Evolutionary conservation across 129 eudicot genomes (phyloP).

Genomic region (Gnaphalium uliginosum): DNA sequence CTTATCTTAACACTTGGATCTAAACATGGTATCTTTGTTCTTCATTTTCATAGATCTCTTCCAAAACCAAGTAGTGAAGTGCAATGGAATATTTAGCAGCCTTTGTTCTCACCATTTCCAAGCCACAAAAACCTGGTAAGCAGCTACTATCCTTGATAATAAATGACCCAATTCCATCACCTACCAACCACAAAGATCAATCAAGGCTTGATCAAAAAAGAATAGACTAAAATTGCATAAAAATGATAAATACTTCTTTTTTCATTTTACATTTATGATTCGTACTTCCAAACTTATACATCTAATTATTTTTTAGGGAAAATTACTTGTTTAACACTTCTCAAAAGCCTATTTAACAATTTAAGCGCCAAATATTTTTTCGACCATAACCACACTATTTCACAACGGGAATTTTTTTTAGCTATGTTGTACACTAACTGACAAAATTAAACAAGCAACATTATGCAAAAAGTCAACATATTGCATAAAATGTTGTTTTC

Average conservation of each 20-base stretch:
- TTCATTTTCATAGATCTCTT: slow-evolving; percentile 23
- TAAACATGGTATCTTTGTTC: slow-evolving; percentile 21
- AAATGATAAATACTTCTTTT: background rate
- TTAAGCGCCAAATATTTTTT: no score
- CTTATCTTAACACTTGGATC: background rate
- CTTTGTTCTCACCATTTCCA: slow-evolving; percentile 27
- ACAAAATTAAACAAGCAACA: no score
- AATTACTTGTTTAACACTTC: no score
- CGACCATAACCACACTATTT: no score
- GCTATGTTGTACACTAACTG: no score
- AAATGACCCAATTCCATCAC: slow-evolving; percentile 39
- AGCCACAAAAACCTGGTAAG: slow-evolving; percentile 19
- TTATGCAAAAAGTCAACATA: no score
- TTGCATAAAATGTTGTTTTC: background rate
- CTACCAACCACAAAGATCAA: slow-evolving; percentile 23
- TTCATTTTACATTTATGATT: background rate
- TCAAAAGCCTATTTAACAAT: no score
- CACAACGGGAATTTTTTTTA: no score
- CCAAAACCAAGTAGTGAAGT: slow-evolving; percentile 36
- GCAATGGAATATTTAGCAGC: slow-evolving; percentile 37
- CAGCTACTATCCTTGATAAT: slow-evolving; percentile 22
- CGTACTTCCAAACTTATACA: background rate
- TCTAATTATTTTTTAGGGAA: no score
- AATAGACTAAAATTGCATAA: background rate
- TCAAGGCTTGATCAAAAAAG: slow-evolving; percentile 4